A percentile compares a stretch with the other conserved stretches of the same genome.
Conservation (phyloP, 2,329 filamentous ascomycete genomes). For the Fusarium austroafricanum region DNA sequence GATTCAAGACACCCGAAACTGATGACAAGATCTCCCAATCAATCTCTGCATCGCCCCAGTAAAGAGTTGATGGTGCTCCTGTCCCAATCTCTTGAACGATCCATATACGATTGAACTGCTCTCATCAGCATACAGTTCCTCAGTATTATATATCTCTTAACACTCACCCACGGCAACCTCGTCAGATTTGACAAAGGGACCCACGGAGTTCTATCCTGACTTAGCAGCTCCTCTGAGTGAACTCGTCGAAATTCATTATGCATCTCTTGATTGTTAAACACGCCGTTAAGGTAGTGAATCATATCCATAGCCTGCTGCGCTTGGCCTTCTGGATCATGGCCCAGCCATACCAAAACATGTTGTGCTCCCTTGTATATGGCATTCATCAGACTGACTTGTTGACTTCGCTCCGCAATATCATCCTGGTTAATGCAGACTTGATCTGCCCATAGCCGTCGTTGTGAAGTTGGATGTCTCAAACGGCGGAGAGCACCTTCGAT, state of each 20-base stretch:
- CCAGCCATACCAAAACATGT: constrained; percentile 53
- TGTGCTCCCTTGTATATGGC: constrained; percentile 51
- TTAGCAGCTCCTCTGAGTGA: constrained; percentile 47
- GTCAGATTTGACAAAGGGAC: constrained; percentile 50
- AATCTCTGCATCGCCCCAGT: constrained; percentile 50
- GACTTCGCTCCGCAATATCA: constrained; percentile 50
- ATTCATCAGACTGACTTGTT: constrained; percentile 55
- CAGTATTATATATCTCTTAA: not conserved
- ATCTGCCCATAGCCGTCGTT: constrained; percentile 54
- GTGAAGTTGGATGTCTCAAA: constrained; percentile 41
- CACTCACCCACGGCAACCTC: constrained; percentile 50
- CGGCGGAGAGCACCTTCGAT: constrained; percentile 49
- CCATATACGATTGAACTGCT: constrained; percentile 52
- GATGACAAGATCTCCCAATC: constrained; percentile 50
- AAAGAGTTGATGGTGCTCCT: constrained; percentile 48
- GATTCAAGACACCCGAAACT: constrained; percentile 49
- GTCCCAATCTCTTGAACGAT: constrained; percentile 55
- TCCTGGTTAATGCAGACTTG: constrained; percentile 57
- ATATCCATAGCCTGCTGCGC: constrained; percentile 46
- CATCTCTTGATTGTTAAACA: constrained; percentile 48
- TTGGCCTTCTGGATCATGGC: constrained; percentile 44
- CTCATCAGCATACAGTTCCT: not conserved
- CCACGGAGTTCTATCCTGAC: constrained; percentile 47
- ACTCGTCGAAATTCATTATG: constrained; percentile 46
- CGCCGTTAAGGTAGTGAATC: constrained; percentile 44